phyloP scores from a whole-genome alignment of 192 early-diverging fungal species.

The Backusella sp. region DNA sequence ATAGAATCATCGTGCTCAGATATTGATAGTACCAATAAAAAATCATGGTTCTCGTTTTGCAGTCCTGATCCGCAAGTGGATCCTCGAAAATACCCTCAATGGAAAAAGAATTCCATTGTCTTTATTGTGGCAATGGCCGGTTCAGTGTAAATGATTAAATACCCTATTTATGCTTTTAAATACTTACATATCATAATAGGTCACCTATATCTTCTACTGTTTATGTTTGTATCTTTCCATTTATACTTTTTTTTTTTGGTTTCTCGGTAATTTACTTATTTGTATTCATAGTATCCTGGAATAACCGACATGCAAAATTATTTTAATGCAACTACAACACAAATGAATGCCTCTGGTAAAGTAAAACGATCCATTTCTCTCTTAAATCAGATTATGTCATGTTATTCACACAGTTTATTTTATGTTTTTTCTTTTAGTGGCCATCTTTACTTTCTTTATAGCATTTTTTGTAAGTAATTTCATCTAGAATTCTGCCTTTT shows the following conservation, averaged over 20 bases:
- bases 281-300: conserved; percentile 22
- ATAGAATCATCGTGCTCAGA: background rate
- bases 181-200: background rate
- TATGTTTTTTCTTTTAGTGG: conserved; percentile 13
- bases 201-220: conserved; percentile 24
- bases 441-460: conserved; percentile 30
- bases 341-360: conserved; percentile 33
- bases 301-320: conserved; percentile 27
- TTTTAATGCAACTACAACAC: conserved; percentile 24
- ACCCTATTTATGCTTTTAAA: too few relatives aligned
- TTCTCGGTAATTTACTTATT: background rate
- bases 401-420: background rate
- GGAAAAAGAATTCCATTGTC: conserved; percentile 14
- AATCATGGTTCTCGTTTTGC: background rate
- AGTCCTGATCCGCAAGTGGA: background rate
- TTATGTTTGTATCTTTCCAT: conserved; percentile 16
- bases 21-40: background rate
- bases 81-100: background rate
- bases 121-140: conserved; percentile 13
- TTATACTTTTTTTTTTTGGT: background rate
- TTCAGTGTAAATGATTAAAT: conserved; percentile 3
- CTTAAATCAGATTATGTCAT: background rate
- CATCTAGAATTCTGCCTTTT: background rate
- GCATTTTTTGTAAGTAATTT: conserved; percentile 29
- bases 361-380: background rate